These are phyloP conservation scores for Medicago ruthenica DNA, from an alignment of 306 rosid species.

Conservation along the genomic window DNA sequence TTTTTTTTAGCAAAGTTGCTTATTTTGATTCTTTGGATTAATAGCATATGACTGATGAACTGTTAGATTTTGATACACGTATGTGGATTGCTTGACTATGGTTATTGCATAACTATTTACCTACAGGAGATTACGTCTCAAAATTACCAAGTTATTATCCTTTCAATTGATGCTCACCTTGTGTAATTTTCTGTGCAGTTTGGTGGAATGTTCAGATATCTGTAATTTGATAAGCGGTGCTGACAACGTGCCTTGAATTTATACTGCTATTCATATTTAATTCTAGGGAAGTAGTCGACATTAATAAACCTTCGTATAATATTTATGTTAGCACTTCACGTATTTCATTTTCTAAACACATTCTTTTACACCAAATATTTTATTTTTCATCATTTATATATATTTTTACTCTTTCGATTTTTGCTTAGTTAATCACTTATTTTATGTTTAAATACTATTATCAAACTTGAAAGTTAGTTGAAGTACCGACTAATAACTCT, in stretches of 20 bases:
- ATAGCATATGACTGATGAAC: too few relatives aligned
- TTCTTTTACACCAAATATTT: not conserved
- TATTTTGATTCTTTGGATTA: too few relatives aligned
- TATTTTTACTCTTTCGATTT: too few relatives aligned
- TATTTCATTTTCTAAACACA: not conserved
- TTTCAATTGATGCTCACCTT: not conserved
- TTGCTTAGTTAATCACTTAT: too few relatives aligned
- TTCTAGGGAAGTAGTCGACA: not conserved
- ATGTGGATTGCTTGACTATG: not conserved
- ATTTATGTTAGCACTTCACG: not conserved
- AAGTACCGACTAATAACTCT: too few relatives aligned
- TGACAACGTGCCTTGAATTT: slow-evolving; percentile 64
- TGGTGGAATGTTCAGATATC: slow-evolving; percentile 95
- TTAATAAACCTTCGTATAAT: not conserved
- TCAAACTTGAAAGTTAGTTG: too few relatives aligned
- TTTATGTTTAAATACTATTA: too few relatives aligned
- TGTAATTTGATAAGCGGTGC: slow-evolving; percentile 78
- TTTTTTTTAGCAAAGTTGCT: too few relatives aligned
- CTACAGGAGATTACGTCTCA: too few relatives aligned
- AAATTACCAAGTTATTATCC: not conserved
- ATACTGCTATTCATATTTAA: not conserved
- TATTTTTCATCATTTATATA: too few relatives aligned
- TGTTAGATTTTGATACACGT: too few relatives aligned
- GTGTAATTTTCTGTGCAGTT: slow-evolving; percentile 55
- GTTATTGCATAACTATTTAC: not conserved